Percentiles rank a stretch among this genome's conserved stretches.
Conservation (phyloP, 2,329 filamentous ascomycete genomes). For the Trichophyton schoenleinii region DNA sequence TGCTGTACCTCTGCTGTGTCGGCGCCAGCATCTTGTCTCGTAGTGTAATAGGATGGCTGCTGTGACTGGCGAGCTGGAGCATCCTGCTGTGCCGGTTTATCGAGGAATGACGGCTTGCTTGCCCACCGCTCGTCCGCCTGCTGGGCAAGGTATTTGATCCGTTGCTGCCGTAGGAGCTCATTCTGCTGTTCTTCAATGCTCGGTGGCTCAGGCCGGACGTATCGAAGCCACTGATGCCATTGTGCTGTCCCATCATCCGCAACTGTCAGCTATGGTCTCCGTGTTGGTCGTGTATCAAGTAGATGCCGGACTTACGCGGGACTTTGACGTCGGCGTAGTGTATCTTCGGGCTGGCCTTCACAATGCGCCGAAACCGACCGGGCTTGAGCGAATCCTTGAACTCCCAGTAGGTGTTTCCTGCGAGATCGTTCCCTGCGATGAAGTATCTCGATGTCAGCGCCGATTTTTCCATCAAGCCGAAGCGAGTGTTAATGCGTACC, state of each 20-base stretch:
- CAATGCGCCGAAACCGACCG: conserved; percentile 45
- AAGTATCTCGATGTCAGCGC: neutral
- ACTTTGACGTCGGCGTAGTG: conserved; percentile 50
- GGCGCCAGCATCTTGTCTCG: conserved; percentile 15
- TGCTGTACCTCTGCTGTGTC: conserved; percentile 22
- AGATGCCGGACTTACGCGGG: conserved; percentile 34
- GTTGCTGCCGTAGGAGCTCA: conserved; percentile 44
- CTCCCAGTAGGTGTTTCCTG: conserved; percentile 56
- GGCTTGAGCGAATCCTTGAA: conserved; percentile 48
- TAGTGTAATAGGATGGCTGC: conserved; percentile 28
- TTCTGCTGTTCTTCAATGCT: conserved; percentile 46
- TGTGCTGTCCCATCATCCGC: conserved; percentile 35
- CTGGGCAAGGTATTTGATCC: conserved; percentile 47
- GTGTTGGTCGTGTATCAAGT: neutral
- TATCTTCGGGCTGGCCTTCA: conserved; percentile 40
- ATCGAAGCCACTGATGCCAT: conserved; percentile 58
- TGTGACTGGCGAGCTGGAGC: conserved; percentile 33
- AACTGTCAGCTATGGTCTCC: neutral
- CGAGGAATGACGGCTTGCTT: conserved; percentile 45
- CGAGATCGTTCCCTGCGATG: conserved; percentile 44
- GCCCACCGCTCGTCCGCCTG: conserved; percentile 51
- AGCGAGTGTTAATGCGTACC: conserved; percentile 28
- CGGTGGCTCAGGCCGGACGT: conserved; percentile 45
- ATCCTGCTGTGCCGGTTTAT: conserved; percentile 40
- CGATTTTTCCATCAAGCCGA: neutral